Evolutionary conservation across 345 rosid species (phyloP).

Genomic region (Balakata baccata): DNA sequence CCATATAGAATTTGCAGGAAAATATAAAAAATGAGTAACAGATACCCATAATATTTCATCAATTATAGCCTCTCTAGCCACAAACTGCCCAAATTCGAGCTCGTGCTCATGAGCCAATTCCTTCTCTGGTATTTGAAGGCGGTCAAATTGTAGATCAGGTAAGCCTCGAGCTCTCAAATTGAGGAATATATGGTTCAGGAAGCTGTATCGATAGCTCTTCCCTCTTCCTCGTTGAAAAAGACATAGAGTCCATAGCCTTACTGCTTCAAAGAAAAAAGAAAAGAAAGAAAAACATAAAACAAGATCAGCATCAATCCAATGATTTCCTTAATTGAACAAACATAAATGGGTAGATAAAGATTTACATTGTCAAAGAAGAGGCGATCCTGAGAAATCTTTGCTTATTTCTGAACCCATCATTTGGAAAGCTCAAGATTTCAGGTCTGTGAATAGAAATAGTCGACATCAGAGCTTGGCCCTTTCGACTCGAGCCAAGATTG

Average conservation of each 20-base stretch:
- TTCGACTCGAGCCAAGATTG: neutral
- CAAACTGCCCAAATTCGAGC: conserved; percentile 62
- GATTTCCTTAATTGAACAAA: neutral
- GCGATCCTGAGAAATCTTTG: conserved; percentile 33
- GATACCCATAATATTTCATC: conserved; percentile 81
- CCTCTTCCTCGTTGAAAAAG: conserved; percentile 36
- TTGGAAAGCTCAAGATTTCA: conserved; percentile 37
- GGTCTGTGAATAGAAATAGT: conserved; percentile 40
- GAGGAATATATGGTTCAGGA: conserved; percentile 34
- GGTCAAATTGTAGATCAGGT: conserved; percentile 52
- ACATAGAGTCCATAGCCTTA: conserved; percentile 50
- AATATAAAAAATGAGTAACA: neutral
- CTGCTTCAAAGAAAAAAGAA: no score
- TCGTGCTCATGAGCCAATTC: conserved; percentile 33
- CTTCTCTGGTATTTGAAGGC: conserved; percentile 49
- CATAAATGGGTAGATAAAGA: neutral
- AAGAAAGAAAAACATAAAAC: no score
- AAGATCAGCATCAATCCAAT: neutral
- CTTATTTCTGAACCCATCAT: conserved; percentile 30
- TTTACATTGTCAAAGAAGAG: conserved; percentile 48
- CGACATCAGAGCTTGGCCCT: conserved; percentile 34
- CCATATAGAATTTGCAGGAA: neutral
- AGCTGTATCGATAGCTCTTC: conserved; percentile 43
- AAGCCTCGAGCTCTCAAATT: conserved; percentile 23
- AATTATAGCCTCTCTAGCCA: conserved; percentile 65